phyloP scores from a whole-genome alignment of 805 yeast genomes.

The Starmera quercuum region DNA sequence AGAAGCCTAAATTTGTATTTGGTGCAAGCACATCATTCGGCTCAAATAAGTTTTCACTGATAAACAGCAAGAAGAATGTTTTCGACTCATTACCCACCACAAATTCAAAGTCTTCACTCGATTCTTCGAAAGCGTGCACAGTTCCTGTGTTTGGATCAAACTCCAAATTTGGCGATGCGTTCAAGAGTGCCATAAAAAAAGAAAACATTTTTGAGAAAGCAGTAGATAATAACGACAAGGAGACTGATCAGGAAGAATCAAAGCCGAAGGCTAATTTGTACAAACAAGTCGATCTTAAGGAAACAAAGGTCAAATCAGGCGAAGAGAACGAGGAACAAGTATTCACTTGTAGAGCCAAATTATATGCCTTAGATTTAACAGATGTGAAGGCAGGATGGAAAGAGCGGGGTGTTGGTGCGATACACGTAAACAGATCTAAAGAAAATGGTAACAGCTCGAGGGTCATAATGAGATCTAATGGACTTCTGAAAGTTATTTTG shows the following conservation, averaged over 20 bases:
- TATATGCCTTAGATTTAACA: conserved; percentile 66
- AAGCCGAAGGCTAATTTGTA: conserved; percentile 29
- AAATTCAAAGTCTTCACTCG: conserved; percentile 20
- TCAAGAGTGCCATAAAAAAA: conserved; percentile 40
- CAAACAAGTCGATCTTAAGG: conserved; percentile 53
- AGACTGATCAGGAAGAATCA: conserved; percentile 15
- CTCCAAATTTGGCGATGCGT: conserved; percentile 45
- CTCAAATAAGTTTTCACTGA: conserved; percentile 26
- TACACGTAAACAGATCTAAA: conserved; percentile 60
- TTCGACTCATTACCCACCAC: conserved; percentile 37
- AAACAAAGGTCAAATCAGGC: conserved; percentile 67
- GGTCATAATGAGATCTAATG: conserved; percentile 86
- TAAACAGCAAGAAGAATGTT: conserved; percentile 23
- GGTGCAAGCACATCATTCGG: conserved; percentile 49
- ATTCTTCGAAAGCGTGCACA: conserved; percentile 2
- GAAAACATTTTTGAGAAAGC: conserved; percentile 50
- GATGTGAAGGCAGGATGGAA: conserved; percentile 81
- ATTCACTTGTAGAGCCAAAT: conserved; percentile 65
- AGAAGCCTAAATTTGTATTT: conserved; percentile 43
- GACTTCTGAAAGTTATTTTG: conserved; percentile 72
- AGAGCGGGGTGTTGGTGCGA: conserved; percentile 84
- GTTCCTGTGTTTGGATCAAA: conserved; percentile 35
- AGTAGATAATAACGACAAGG: conserved; percentile 9
- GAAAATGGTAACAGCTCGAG: conserved; percentile 38
- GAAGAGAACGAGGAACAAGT: conserved; percentile 78